Base-by-base conservation (phyloP, 2,329 filamentous ascomycete genomes). In the Neocucurbitaria cava region DNA sequence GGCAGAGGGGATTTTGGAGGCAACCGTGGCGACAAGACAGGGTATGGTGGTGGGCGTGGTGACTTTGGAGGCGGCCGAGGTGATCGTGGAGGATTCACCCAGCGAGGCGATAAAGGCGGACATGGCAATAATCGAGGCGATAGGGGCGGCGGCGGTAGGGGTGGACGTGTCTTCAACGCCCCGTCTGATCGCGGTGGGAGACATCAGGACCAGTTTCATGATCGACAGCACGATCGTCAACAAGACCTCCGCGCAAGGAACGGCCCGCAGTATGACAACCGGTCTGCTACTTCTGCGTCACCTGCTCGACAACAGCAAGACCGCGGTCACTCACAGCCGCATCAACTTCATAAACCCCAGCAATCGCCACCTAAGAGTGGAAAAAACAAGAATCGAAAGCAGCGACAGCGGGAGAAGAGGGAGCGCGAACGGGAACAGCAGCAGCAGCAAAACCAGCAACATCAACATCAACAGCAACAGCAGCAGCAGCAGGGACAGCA, bases 381-480 rank as follows among this genome's bases (percentile, higher is more conserved):
- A 39, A 71, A 70, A 53, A 70, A 70, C 50, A 70, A 69, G 58
- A 70, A 70, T 35, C 64, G 68, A 40, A 71, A 70, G 61, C 61
- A 65, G 44, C 65, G 63, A 35, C 64, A 64, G 41, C 64, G 61
- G n/a, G 67, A 65, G 54, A 70, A 70, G 58, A 58, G 64, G 21
- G 65, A 69, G 44, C 64, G 65, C 21, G 65, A 70, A 49, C 58
- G 50, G 11, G 49, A 61, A 30, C 50, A 56, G 15, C 47, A 49
- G 26, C 50, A 48, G 20, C 49, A 56, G 26, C 63, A 59, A 8
- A 56, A 68, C 23, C 61, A 64, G 13, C 59, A 62, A 26, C 54
- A 61, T 11, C 54, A 59, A n/a, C 56, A 52, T 23, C 61, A 48
- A 23, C 59, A 55, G 46, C 58, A 56, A 8, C 56, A 39, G 38